Evolutionary conservation across 345 rosid genomes (phyloP).

Genomic region (Salix viminalis): DNA sequence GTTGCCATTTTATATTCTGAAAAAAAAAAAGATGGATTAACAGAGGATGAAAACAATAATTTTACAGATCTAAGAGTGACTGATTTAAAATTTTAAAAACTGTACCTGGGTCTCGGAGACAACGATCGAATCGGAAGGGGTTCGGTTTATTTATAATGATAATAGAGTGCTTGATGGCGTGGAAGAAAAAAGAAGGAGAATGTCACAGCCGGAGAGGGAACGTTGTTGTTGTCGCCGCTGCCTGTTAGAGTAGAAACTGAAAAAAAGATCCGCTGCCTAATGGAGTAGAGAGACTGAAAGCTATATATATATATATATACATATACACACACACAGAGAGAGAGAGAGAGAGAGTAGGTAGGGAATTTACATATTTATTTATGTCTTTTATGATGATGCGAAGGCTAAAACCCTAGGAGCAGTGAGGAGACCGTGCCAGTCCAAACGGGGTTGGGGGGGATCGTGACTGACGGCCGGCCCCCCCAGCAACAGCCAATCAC

Average conservation of each 20-base stretch:
- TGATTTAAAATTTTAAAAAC: background rate
- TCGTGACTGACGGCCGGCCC: too few relatives aligned
- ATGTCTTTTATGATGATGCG: too few relatives aligned
- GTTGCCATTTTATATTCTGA: slow-evolving; percentile 9
- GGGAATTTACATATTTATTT: background rate
- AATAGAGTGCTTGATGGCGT: background rate
- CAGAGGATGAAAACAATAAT: background rate
- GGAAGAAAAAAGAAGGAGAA: background rate
- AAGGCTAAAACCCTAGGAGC: too few relatives aligned
- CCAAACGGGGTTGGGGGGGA: too few relatives aligned
- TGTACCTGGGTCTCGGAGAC: background rate
- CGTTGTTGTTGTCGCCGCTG: background rate
- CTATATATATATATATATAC: too few relatives aligned
- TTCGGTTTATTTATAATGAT: too few relatives aligned
- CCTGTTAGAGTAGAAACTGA: background rate
- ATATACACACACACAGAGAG: background rate
- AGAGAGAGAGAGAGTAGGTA: background rate
- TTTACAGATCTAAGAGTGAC: background rate
- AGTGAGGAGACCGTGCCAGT: too few relatives aligned
- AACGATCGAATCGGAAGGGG: background rate
- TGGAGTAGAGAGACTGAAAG: too few relatives aligned
- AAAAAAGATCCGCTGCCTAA: background rate
- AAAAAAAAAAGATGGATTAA: background rate
- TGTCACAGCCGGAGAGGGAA: background rate
- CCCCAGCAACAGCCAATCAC: too few relatives aligned